These are phyloP conservation scores for Cyathus striatus DNA, from an alignment of 768 basidiomycete species.

Conservation along the genomic window DNA sequence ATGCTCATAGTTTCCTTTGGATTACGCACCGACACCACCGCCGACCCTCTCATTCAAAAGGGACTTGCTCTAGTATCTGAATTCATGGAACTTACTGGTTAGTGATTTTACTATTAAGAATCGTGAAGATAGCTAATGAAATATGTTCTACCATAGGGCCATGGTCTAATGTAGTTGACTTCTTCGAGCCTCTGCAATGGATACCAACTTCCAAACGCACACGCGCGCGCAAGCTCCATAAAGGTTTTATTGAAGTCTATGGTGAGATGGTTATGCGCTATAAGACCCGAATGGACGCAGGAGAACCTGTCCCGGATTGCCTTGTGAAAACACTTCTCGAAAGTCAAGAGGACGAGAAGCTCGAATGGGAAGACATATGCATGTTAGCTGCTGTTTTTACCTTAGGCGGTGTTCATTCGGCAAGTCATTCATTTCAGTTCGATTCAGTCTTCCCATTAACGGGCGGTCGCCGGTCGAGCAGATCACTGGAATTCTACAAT, in stretches of 20 bases:
- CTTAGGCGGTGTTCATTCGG: conserved; percentile 38
- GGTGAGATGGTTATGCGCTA: conserved; percentile 31
- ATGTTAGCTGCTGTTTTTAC: conserved; percentile 36
- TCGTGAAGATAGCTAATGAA: conserved; percentile 5
- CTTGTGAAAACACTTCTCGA: conserved; percentile 32
- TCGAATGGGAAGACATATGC: conserved; percentile 31
- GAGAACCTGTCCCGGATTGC: conserved; percentile 35
- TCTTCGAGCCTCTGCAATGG: conserved; percentile 34
- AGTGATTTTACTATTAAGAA: conserved; percentile 3
- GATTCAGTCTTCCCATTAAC: background rate
- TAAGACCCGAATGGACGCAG: conserved; percentile 25
- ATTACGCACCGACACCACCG: conserved; percentile 28
- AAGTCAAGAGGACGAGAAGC: conserved; percentile 23
- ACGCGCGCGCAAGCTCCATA: conserved; percentile 32
- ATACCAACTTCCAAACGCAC: conserved; percentile 29
- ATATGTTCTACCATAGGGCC: conserved; percentile 35
- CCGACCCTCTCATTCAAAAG: conserved; percentile 27
- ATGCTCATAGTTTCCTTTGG: conserved; percentile 39
- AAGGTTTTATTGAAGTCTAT: conserved; percentile 28
- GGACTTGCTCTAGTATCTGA: conserved; percentile 34
- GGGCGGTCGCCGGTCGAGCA: too few relatives aligned
- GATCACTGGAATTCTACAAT: conserved; percentile 28
- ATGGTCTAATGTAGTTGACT: conserved; percentile 38
- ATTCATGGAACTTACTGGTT: conserved; percentile 28
- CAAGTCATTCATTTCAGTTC: conserved; percentile 8